These are phyloP conservation scores for Suillus decipiens DNA, from an alignment of 768 basidiomycete species.

Conservation along the genomic window DNA sequence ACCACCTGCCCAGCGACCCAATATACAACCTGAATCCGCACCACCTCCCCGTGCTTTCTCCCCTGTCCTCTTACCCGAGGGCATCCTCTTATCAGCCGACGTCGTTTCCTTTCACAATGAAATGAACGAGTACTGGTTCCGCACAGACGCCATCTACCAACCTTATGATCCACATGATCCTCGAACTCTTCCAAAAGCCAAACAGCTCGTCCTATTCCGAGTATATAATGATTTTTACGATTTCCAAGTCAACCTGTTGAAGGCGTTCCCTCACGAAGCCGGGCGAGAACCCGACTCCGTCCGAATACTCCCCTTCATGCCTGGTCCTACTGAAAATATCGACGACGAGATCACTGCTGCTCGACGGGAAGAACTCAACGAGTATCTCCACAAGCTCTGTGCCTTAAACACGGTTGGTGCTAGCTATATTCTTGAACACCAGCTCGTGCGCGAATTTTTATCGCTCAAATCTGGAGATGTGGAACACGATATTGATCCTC, in stretches of 20 bases:
- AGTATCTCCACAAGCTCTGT: constrained; percentile 83
- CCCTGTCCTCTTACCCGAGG: constrained; percentile 66
- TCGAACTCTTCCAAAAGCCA: constrained; percentile 59
- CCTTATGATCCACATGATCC: constrained; percentile 70
- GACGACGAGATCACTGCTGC: constrained; percentile 82
- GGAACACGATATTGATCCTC: constrained; percentile 64
- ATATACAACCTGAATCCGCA: constrained; percentile 14
- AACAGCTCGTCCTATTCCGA: constrained; percentile 86
- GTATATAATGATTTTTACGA: constrained; percentile 99
- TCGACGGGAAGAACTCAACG: constrained; percentile 81
- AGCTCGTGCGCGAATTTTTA: constrained; percentile 81
- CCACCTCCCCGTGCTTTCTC: constrained; percentile 37
- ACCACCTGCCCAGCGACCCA: constrained; percentile 29
- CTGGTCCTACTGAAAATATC: constrained; percentile 85
- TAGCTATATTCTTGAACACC: constrained; percentile 79
- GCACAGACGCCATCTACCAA: constrained; percentile 86
- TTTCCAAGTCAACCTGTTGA: constrained; percentile 88
- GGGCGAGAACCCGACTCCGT: constrained; percentile 68
- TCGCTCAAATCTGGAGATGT: constrained; percentile 85
- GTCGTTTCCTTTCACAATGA: constrained; percentile 98
- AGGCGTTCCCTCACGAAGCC: constrained; percentile 88
- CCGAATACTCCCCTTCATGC: constrained; percentile 95
- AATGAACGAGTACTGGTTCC: constrained; percentile 97
- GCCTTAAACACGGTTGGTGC: constrained; percentile 65
- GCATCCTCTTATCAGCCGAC: constrained; percentile 81